Percentiles rank a stretch among this genome's conserved stretches.
These are phyloP conservation scores for Vigna unguiculata DNA, from an alignment of 306 rosid genomes.

Conservation along the genomic window DNA sequence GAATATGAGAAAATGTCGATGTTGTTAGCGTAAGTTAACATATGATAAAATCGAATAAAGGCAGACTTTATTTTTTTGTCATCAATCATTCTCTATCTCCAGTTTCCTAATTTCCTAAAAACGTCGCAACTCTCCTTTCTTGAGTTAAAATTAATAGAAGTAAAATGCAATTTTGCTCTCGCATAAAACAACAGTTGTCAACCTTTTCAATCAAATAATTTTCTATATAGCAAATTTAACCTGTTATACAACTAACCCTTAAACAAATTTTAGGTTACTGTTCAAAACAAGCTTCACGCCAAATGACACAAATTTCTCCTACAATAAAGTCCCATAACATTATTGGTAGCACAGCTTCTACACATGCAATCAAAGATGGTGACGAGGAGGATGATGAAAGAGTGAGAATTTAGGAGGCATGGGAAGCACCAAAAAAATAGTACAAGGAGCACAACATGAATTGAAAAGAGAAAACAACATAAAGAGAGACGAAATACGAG, in stretches of 20 bases:
- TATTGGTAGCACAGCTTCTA: neutral
- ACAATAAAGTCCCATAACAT: neutral
- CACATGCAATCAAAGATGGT: constrained; percentile 8
- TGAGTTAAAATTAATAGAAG: neutral
- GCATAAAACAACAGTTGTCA: neutral
- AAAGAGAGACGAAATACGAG: neutral
- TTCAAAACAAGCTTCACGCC: neutral
- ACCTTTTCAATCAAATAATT: neutral
- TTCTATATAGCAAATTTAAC: neutral
- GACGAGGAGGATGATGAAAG: neutral
- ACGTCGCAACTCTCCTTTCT: too few species aligned
- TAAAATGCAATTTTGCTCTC: neutral
- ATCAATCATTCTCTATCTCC: too few species aligned
- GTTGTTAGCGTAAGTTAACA: too few species aligned
- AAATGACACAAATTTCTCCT: neutral
- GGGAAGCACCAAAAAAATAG: neutral
- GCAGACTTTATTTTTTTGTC: too few species aligned
- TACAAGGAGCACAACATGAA: neutral
- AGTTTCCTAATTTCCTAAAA: too few species aligned
- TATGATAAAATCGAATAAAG: too few species aligned
- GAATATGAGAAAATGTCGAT: too few species aligned
- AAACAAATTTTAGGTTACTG: neutral
- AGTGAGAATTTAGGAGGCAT: neutral
- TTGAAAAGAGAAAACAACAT: constrained; percentile 3
- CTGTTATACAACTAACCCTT: neutral